Evolutionary conservation across 2,329 filamentous ascomycete species (phyloP), one percentile per base, ranked within the genome.

Genomic region (Fusarium scirpi): DNA sequence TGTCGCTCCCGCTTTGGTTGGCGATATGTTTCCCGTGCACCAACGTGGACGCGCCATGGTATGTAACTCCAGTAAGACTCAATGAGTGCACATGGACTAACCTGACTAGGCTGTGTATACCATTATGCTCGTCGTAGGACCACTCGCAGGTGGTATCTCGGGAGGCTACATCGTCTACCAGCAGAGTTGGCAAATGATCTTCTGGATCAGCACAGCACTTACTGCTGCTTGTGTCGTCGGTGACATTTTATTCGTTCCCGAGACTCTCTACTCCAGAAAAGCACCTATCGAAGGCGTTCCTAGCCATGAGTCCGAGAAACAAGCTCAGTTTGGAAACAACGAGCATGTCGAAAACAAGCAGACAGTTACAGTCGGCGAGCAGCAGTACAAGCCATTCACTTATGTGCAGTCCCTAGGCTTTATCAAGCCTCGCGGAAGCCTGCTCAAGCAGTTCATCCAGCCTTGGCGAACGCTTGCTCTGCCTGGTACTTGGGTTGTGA

Each of bases 21-120:
- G 80, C 3, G 80, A 81, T 13, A 65, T 81, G 24, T 81, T 78
- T 20, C 80, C 80, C 8, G 63, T 81, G 0, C 76, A 80, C 20
- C 73, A 81, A 20, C 75, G 80, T 1, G 79, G 79, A 5, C 49
- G 74, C 13, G 79, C 79, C 15, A 81, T 82, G 72, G 72, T 70
- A 27, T 3, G 13, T 9, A 3, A 2, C 3, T 10, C 11, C 3
- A 1, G 4, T 1, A 6, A 4, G 3, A 22, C n/a, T 10, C 6
- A 15, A 13, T 4, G 3, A 0, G 9, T 38, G 5, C 34, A 11
- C 9, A 4, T 27, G 46, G 0, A 59, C 30, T 15, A 1, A 43
- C 2, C 0, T 2, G 0, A 11, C 10, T 1, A 73, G 80, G 79
- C 78, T 1, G 52, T 81, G 2, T 82, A 80, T 53, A 81, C 78